Conservation (phyloP, 108 stramenopile species). For the Cyclostephanos tholiformis region DNA sequence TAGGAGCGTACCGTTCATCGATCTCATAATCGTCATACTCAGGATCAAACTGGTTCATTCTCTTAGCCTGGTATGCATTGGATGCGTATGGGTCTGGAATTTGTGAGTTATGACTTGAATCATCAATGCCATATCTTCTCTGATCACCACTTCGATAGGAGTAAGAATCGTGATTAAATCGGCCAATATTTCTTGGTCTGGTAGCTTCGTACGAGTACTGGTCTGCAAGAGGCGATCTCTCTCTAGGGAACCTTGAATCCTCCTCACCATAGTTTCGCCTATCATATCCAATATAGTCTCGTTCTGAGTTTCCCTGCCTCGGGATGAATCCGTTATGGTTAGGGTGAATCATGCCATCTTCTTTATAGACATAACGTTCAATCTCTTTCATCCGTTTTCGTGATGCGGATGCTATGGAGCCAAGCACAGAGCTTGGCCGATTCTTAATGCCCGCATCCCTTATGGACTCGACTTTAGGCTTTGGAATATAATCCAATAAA, state of each 20-base stretch:
- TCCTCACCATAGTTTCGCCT: neutral
- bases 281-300: neutral
- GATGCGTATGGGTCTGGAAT: neutral
- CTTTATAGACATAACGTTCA: no score
- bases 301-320: neutral
- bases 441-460: no score
- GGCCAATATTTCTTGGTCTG: neutral
- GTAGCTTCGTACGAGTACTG: neutral
- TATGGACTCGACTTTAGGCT: no score
- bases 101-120: neutral
- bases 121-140: neutral
- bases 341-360: no score
- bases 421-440: no score
- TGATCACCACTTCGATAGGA: constrained; percentile 1
- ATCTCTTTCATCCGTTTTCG: no score
- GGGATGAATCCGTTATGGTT: no score
- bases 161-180: neutral
- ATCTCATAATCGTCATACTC: no score
- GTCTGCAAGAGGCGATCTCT: neutral
- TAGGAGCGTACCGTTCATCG: no score
- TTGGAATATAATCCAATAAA: no score
- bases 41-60: neutral
- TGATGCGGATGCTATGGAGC: no score
- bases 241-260: neutral
- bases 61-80: neutral